Percentiles rank a stretch among this genome's conserved stretches.
phyloP scores from a whole-genome alignment of 1,284 basidiomycete genomes.

The Sutorius eximius region DNA sequence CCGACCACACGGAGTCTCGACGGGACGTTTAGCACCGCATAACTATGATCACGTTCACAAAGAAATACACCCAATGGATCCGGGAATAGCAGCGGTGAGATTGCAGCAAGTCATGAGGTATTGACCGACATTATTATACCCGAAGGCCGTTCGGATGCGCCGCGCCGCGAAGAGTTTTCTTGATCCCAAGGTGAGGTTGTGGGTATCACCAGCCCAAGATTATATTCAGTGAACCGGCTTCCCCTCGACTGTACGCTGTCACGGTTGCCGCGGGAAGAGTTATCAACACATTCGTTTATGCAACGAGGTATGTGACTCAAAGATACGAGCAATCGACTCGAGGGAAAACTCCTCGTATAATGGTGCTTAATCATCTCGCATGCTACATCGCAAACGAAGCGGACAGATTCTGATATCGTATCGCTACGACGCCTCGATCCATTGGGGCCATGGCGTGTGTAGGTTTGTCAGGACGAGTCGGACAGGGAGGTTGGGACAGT shows the following conservation, averaged over 20 bases:
- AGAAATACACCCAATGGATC: not conserved
- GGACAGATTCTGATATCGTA: not conserved
- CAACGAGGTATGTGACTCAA: not conserved
- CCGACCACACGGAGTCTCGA: not conserved
- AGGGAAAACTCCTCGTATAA: not conserved
- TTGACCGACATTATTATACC: conserved; percentile 4
- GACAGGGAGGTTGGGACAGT: not conserved
- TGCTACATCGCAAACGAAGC: not conserved
- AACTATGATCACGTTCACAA: conserved; percentile 19
- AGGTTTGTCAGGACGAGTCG: not conserved
- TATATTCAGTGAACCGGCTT: conserved; percentile 34
- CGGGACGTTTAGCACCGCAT: conserved; percentile 1
- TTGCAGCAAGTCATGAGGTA: conserved; percentile 20
- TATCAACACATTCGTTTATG: not conserved
- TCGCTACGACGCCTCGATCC: not conserved
- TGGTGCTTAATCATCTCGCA: not conserved
- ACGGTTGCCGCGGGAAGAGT: conserved; percentile 36
- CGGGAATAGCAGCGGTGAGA: conserved; percentile 18
- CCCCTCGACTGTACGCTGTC: conserved; percentile 46
- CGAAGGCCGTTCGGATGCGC: conserved; percentile 12
- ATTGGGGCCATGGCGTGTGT: not conserved
- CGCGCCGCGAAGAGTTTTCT: not conserved
- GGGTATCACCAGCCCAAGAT: not conserved
- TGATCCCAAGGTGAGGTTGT: not conserved
- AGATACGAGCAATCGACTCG: not conserved